Base-by-base conservation (phyloP, 306 rosid genomes). In the Trifolium fragiferum region DNA sequence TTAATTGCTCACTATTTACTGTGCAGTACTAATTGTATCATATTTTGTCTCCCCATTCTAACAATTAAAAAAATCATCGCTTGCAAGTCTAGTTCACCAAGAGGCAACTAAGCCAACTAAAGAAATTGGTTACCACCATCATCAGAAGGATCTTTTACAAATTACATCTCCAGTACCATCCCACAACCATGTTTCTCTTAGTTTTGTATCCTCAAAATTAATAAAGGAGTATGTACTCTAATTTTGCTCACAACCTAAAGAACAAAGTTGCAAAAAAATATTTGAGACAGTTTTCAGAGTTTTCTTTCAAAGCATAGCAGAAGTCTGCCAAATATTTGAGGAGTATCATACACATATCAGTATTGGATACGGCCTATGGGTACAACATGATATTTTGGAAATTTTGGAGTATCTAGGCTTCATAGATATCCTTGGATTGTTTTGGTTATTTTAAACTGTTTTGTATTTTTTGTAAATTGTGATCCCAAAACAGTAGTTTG, bases 381-480 rank as follows among this genome's bases (percentile, higher is more conserved):
- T 20, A 4, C 7, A 6, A 20, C 61, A 54, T 21, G 8, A 5
- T 54, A 54, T 11, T 54, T 20, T 54, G 21, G 27, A 14, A 54
- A 54, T 53, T 53, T 53, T 53, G 5, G 59, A 53, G 59, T 53
- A 53, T 53, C 25, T 19, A 25, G 59, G 14, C 60, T 54, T 54
- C 30, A 20, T 54, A 19, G 60, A n/a, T 19, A 19, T 30, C 14
- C 30, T 54, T 54, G 15, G n/a, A 21, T 50, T 46, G 23, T 70
- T 70, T 47, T 65, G 40, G 23, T 27, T 63, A 47, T 51, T 62
- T 71, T 21, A 16, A 35, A 66, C 35, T 19, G 33, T 79, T 46
- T n/a, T 46, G 51, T 30, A 30, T 54, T 80, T 73, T 37, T n/a
- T 19, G 25, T 68, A 19, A 80, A 51, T 37, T 71, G 51, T 51